These are phyloP conservation scores for Naganishia sp. DNA, from an alignment of 1,284 basidiomycete genomes.

Conservation along the genomic window DNA sequence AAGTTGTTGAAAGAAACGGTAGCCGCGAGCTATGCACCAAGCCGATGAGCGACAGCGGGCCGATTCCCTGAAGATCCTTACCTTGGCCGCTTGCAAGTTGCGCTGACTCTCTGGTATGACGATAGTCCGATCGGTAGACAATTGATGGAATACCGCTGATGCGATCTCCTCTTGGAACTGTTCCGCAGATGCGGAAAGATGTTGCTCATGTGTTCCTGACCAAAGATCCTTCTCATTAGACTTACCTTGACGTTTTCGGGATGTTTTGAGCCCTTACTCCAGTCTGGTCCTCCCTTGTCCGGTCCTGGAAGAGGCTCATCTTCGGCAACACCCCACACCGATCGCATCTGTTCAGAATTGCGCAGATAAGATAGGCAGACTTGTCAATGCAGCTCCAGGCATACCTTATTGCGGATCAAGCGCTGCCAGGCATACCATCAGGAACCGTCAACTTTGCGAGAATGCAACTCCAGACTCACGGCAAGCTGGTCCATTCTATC, in stretches of 20 bases:
- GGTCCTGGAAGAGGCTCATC: slow-evolving; percentile 29
- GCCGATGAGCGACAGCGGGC: not conserved
- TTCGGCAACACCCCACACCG: slow-evolving; percentile 21
- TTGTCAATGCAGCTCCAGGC: not conserved
- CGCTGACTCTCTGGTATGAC: slow-evolving; percentile 22
- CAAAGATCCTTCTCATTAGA: not conserved
- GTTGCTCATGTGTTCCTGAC: no score
- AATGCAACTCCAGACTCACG: slow-evolving; percentile 6
- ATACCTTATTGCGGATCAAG: slow-evolving; percentile 28
- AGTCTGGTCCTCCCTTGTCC: slow-evolving; percentile 30
- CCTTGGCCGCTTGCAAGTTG: slow-evolving; percentile 26
- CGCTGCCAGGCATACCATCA: slow-evolving; percentile 6
- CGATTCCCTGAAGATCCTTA: not conserved
- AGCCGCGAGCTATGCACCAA: slow-evolving; percentile 35
- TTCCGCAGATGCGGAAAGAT: not conserved
- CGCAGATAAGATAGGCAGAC: not conserved
- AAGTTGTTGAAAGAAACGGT: slow-evolving; percentile 50
- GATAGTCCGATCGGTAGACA: not conserved
- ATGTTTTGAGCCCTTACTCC: slow-evolving; percentile 30
- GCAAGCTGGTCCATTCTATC: slow-evolving; percentile 32
- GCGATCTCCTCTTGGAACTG: slow-evolving; percentile 32
- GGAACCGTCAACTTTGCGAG: no score
- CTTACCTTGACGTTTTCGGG: slow-evolving; percentile 28
- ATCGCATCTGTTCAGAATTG: slow-evolving; percentile 20
- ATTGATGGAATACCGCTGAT: slow-evolving; percentile 13